Conservation (phyloP, 768 basidiomycete species). For the Suillus plorans region DNA sequence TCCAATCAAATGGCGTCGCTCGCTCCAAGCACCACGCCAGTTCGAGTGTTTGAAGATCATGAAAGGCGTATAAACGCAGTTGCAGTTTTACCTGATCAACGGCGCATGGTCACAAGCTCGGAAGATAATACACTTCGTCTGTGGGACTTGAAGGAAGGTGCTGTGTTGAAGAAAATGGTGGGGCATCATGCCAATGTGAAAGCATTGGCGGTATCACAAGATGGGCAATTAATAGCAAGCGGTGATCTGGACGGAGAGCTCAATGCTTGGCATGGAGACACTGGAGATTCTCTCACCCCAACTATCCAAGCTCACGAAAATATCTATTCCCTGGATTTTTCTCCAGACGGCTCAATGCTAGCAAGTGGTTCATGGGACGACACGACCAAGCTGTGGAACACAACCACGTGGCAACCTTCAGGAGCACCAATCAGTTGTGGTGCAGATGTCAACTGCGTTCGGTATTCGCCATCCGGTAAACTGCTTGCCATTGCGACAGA, state of each 20-base stretch:
- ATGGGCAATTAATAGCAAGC: not conserved
- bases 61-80: not conserved
- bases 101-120: not conserved
- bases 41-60: not conserved
- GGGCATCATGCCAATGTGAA: not conserved
- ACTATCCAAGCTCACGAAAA: not conserved
- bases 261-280: not conserved
- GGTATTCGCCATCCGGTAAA: not conserved
- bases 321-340: not conserved
- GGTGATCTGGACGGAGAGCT: not conserved
- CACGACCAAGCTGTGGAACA: not conserved
- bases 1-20: not conserved
- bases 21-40: not conserved
- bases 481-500: not conserved
- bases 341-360: not conserved
- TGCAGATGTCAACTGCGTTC: not conserved
- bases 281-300: not conserved
- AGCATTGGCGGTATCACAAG: not conserved
- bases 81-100: not conserved
- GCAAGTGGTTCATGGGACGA: not conserved
- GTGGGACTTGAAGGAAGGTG: not conserved
- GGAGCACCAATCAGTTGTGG: not conserved
- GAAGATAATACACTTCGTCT: not conserved
- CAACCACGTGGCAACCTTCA: not conserved
- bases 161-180: not conserved